A percentile compares a stretch with the other conserved stretches of the same genome.
These are phyloP conservation scores for Camelina hispida DNA, from an alignment of 345 rosid genomes.

Conservation along the genomic window DNA sequence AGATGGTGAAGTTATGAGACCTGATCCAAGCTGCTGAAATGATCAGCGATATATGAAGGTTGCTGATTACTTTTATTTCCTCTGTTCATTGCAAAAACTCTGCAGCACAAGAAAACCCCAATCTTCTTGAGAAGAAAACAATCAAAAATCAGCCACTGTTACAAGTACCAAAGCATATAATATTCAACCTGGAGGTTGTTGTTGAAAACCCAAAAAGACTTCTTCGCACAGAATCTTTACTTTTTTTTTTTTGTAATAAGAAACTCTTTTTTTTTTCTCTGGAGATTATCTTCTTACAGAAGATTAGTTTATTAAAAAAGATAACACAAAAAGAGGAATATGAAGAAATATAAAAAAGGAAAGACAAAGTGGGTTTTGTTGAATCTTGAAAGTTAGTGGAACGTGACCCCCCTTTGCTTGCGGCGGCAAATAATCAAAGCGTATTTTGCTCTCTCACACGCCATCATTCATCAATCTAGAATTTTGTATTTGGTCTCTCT, in stretches of 20 bases:
- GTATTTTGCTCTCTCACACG: conserved; percentile 21
- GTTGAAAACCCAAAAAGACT: conserved; percentile 20
- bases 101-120: conserved; percentile 18
- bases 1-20: conserved; percentile 42
- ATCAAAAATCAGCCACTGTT: background rate
- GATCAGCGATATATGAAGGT: conserved; percentile 61
- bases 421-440: conserved; percentile 27
- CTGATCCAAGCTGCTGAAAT: conserved; percentile 78
- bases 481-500: background rate
- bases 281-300: background rate
- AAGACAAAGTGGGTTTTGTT: conserved; percentile 13
- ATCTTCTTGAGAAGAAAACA: background rate
- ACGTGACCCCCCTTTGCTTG: conserved; percentile 39
- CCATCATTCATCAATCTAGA: conserved; percentile 23
- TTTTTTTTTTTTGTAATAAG: background rate
- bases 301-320: background rate
- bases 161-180: conserved; percentile 2
- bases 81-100: conserved; percentile 40
- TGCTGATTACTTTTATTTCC: conserved; percentile 38
- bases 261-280: background rate
- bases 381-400: conserved; percentile 42
- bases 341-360: background rate
- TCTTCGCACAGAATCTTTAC: background rate
- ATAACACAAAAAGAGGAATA: background rate
- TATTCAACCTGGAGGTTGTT: conserved; percentile 26